Base-by-base conservation (phyloP, 106 monocot genomes). In the Alisma plantagoaquatica region DNA sequence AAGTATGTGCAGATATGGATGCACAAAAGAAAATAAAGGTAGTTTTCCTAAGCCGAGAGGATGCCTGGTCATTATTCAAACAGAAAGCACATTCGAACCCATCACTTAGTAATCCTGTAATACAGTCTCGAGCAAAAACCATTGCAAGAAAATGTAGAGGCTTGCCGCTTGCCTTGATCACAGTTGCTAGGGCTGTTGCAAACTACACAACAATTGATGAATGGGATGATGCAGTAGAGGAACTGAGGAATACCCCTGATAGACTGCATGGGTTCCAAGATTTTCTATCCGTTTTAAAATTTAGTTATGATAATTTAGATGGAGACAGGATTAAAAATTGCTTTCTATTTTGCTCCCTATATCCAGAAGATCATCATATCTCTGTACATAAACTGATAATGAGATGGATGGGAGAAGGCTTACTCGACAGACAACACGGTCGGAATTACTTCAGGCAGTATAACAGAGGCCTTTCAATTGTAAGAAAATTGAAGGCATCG, bases 331-430 rank as follows among this genome's bases (percentile, higher is more conserved):
- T 35, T 19, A 31, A 41, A 12, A 14, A 20, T 4, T 56, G 56
- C 22, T 29, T 56, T 10, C 35, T 56, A 3, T 56, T 38, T 38
- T 56, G 56, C 41, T 56, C 33, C 9, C 35, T 56, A 9, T 56
- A 56, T 16, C 56, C 35, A 1, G 33, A 56, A 23, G 56, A 56
- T 24, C n/a, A 10, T 35, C 23, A 23, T 22, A 23, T 56, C 24
- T 24, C 15, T 23, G 16, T 56, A 21, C 23, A 38, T n/a, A 16
- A 23, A 8, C 11, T 56, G 20, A 9, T 41, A 8, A 29, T 22
- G 33, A n/a, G n/a, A n/a, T n/a, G n/a, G n/a, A n/a, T n/a, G n/a
- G n/a, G n/a, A n/a, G n/a, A n/a, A n/a, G n/a, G n/a, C n/a, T n/a
- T n/a, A n/a, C n/a, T 15, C 21, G 10, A 15, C 8, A 56, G 12